Evolutionary conservation across 768 basidiomycete species (phyloP), one percentile per base, ranked within the genome.

Genomic region (Phanerochaete sordida): DNA sequence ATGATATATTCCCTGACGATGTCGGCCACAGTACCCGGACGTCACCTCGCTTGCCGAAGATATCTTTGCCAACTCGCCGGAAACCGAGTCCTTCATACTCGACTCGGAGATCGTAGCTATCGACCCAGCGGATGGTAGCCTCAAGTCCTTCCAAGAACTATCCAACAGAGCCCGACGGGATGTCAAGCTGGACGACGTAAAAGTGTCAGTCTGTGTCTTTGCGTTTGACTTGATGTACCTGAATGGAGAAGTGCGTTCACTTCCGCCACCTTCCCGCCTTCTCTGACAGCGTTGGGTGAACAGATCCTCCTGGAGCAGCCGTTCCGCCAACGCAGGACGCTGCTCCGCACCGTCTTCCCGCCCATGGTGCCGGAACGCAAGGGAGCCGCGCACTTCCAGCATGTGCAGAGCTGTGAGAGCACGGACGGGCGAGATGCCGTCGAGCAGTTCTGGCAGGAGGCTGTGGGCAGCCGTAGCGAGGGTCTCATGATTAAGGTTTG

Each of bases 401-500:
- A 92, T 68, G 91, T 95, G 31, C 81, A 86, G 64, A 88, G 82
- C 59, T 83, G 84, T 60, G 85, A 86, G 62, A 88, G 89, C 66
- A 77, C 79, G 37, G 76, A 78, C 45, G 89, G 86, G 15, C 78
- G 81, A 57, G 80, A 80, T n/a, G 78, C 72, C 13, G 79, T 96
- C 7, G 81, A 90, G 70, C 80, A 76, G 5, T 96, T 96, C 72
- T 92, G 93, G 84, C 74, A 84, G 67, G 78, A 78, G 59, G 87
- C 91, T 2, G 80, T 93, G 24, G 83, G 85, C 68, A 86, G 86
- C 68, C 85, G 85, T 57, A 91, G 88, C 58, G 95, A 97, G 72
- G 95, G 95, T n/a, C 76, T 96, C 62, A 95, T 97, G 94, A 81
- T 96, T 68, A 97, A 97, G 74, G 89, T 87, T 45, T 27, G 77